Base-by-base conservation (phyloP, 768 basidiomycete genomes). In the Lentinula sp. region DNA sequence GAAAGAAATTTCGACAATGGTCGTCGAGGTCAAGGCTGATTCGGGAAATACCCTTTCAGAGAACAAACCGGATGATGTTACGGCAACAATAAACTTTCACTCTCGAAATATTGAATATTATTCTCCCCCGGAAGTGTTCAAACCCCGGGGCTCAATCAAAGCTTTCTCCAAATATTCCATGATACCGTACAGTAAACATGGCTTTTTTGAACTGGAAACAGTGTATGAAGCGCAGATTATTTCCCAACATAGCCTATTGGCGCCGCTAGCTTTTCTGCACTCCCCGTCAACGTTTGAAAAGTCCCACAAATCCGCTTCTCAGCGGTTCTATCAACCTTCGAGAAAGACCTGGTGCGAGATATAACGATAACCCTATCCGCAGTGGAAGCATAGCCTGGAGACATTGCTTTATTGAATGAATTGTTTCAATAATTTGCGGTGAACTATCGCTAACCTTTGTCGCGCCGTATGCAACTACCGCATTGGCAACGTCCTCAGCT, bases 401-500 rank as follows among this genome's bases (percentile, higher is more conserved):
- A 61, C 41, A 51, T 46, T 16, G 6, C 58, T 41, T 45, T 43
- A 33, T 58, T 7, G 62, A 16, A 36, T 32, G 16, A 10, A 36
- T 35, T n/a, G 9, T n/a, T 15, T 41, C 13, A 60, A 56, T 18
- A 28, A n/a, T 18, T n/a, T 28, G 10, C 2, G 16, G 39, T 36
- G 15, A 41, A 41, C 62, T 66, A 28, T 2, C 28, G 28, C 28
- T 28, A 3, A 89, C 93, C 81, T 94, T 94, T 54, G 87, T 88
- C 16, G 83, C 76, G 1, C 83, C 86, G 69, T 95, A 96, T 2
- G 93, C 93, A 51, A 92, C 76, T 8, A 93, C 82, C 2, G 85
- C 91, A 69, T 94, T 93, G 4, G 91, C 87, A 6, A 93, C 83
- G 67, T 93, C 90, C 15, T 87, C 87, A 9, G 86, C 88, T 39